Base-by-base conservation (phyloP, 371 early-diverging fungal species). In the Chytridiales sp. region DNA sequence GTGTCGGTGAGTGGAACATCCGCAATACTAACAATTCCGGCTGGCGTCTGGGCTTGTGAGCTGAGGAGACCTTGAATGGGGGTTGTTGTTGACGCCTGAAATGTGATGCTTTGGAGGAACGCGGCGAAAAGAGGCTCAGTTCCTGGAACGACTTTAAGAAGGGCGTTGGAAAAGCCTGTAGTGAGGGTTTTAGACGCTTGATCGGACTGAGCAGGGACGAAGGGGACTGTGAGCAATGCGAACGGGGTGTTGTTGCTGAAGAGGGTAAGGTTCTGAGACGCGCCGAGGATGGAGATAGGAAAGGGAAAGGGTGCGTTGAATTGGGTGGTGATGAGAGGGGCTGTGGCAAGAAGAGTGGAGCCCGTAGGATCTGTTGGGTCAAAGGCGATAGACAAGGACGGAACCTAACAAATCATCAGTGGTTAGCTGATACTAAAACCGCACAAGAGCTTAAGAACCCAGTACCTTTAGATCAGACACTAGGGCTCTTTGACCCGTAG, bases 1-100 rank as follows among this genome's bases (percentile, higher is more conserved):
- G 60, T 49, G 35, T 78, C 74, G 21, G 70, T 46, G 29, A 83
- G 64, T 26, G 66, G 47, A 24, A 63, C 29, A 32, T 47, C 40
- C 19, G 82, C 75, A 69, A 86, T 82, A 22, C 67, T 54, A 17
- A 83, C 80, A 0, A n/a, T 22, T 11, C 62, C 62, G 6, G 63
- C 55, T 31, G 35, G 57, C 8, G 63, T 55, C 11, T 30, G 13
- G 4, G 48, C 54, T 15, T 27, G 15, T 15, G 59, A 19, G 8
- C 51, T 31, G 3, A 56, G 57, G 26, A 19, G 17, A 8, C 63
- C 63, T 9, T 30, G 26, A 4, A 63, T 32, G 29, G 29, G 29
- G 35, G 50, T 36, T n/a, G 57, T 50, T 8, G 26, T 36, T 9
- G 27, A 8, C 21, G 15, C 22, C 13, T 22, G 29, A 32, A 29